These are phyloP conservation scores for Triangularia verruculosa DNA, from an alignment of 2,329 filamentous ascomycete species.

Conservation along the genomic window DNA sequence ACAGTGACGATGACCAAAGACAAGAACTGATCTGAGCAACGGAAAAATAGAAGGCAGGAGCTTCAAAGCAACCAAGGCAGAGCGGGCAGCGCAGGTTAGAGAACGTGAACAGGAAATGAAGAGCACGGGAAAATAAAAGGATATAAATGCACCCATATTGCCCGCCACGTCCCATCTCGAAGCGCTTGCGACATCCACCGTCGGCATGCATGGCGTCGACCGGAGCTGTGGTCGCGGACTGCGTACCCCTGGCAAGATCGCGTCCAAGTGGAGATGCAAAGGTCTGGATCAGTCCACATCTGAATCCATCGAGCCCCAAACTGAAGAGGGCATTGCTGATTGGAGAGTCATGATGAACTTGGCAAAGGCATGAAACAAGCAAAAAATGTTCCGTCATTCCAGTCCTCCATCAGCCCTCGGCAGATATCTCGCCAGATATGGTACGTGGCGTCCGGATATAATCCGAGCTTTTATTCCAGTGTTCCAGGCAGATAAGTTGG, in stretches of 20 bases:
- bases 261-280: background rate
- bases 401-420: background rate
- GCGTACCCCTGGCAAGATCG: background rate
- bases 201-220: background rate
- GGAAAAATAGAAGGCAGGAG: conserved; percentile 15
- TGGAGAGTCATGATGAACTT: background rate
- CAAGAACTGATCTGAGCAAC: conserved; percentile 11
- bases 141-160: conserved; percentile 11
- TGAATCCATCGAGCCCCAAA: background rate
- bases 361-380: conserved; percentile 1
- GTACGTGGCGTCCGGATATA: background rate
- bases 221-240: background rate
- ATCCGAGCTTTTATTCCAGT: background rate
- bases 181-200: background rate
- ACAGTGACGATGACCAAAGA: conserved; percentile 1
- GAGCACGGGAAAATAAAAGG: background rate
- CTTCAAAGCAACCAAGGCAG: conserved; percentile 1
- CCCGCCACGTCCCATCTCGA: background rate
- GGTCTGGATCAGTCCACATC: conserved; percentile 2
- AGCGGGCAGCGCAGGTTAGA: background rate
- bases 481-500: background rate
- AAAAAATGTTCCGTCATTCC: conserved; percentile 4
- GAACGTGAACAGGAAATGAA: background rate
- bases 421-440: background rate
- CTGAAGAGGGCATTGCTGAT: background rate